A percentile compares a stretch with the other conserved stretches of the same genome.
Evolutionary conservation across 805 yeast genomes (phyloP).

Genomic region (Spathaspora gorwiae): DNA sequence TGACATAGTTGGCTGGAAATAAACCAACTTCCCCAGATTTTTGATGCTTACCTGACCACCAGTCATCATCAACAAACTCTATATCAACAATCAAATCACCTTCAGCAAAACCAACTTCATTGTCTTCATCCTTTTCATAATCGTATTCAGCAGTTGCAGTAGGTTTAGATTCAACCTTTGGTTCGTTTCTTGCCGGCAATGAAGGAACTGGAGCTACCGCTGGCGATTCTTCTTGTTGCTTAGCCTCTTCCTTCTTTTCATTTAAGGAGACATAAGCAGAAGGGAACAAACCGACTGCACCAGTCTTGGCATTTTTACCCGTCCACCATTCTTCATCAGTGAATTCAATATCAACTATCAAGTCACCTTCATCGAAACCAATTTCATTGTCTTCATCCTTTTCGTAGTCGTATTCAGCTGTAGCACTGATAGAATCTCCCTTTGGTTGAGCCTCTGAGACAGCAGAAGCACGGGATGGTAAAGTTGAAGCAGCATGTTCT

Average conservation of each 20-base stretch:
- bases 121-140: conserved; percentile 89
- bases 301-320: conserved; percentile 38
- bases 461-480: conserved; percentile 14
- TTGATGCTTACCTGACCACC: conserved; percentile 87
- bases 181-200: conserved; percentile 14
- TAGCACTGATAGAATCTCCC: conserved; percentile 41
- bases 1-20: conserved; percentile 89
- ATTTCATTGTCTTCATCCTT: conserved; percentile 77
- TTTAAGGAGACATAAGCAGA: conserved; percentile 46
- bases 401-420: conserved; percentile 77
- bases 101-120: conserved; percentile 80
- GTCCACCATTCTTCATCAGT: conserved; percentile 76
- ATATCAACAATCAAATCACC: conserved; percentile 79
- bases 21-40: conserved; percentile 71
- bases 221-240: conserved; percentile 6
- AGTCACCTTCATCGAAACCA: conserved; percentile 61
- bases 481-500: conserved; percentile 12
- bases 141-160: conserved; percentile 67
- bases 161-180: conserved; percentile 13
- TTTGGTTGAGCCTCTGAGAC: conserved; percentile 9
- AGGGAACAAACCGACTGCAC: conserved; percentile 53
- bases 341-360: conserved; percentile 59
- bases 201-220: conserved; percentile 9
- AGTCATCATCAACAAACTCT: conserved; percentile 87
- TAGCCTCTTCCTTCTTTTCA: conserved; percentile 16